Conservation (phyloP, 495 filamentous ascomycete genomes). For the Penicillium odoratum region DNA sequence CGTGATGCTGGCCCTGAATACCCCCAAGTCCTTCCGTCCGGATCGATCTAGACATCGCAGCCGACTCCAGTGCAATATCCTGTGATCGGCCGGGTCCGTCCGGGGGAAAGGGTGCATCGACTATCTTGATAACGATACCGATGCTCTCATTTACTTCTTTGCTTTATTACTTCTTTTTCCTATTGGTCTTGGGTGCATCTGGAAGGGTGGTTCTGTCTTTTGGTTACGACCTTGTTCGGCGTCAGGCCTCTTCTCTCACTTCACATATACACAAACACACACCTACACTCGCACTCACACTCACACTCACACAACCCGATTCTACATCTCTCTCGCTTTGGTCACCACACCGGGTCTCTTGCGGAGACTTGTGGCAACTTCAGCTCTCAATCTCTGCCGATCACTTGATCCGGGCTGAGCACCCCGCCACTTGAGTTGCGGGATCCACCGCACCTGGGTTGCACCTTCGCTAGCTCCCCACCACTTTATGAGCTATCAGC, state of each 20-base stretch:
- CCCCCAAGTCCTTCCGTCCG: constrained; percentile 42
- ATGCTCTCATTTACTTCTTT: constrained; percentile 19
- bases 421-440: neutral
- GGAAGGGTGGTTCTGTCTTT: constrained; percentile 34
- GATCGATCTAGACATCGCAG: constrained; percentile 44
- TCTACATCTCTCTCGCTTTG: neutral
- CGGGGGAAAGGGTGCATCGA: constrained; percentile 13
- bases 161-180: constrained; percentile 18
- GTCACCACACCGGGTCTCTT: neutral
- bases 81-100: constrained; percentile 35
- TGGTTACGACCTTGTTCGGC: constrained; percentile 30
- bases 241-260: constrained; percentile 21
- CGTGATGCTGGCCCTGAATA: constrained; percentile 44
- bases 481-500: neutral
- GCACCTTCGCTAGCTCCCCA: neutral
- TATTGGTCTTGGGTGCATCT: constrained; percentile 34
- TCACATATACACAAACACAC: constrained; percentile 1
- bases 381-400: constrained; percentile 2
- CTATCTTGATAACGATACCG: neutral
- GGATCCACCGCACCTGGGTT: constrained; percentile 8
- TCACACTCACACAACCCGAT: neutral
- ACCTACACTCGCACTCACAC: neutral
- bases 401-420: neutral
- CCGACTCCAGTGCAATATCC: constrained; percentile 40
- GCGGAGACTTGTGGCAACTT: neutral